These are phyloP conservation scores for Berkeleyomyces rouxiae DNA, from an alignment of 2,329 filamentous ascomycete genomes.

Conservation along the genomic window DNA sequence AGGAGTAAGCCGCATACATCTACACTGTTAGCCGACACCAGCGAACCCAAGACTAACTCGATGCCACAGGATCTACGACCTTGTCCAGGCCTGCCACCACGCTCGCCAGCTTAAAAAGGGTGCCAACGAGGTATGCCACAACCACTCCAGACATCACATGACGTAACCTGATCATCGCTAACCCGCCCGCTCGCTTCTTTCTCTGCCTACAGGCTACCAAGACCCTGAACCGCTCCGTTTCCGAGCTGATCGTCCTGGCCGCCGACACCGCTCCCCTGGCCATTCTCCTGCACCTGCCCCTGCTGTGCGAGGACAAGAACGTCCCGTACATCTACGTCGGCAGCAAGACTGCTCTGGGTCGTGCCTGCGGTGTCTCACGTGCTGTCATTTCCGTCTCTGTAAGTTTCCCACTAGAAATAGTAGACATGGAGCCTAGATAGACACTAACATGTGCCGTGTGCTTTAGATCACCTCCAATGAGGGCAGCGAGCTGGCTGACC, in stretches of 20 bases:
- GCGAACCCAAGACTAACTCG: neutral
- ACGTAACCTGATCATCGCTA: constrained; percentile 1
- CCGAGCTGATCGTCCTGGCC: constrained; percentile 76
- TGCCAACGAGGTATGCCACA: constrained; percentile 48
- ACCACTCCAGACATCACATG: neutral
- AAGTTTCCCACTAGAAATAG: neutral
- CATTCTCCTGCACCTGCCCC: constrained; percentile 76
- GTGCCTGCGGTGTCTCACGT: constrained; percentile 77
- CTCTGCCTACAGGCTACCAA: constrained; percentile 44
- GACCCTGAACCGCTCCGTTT: constrained; percentile 77
- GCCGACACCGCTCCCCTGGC: constrained; percentile 77
- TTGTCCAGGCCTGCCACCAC: constrained; percentile 56
- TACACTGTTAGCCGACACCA: neutral
- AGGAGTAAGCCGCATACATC: constrained; percentile 32
- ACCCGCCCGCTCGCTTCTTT: neutral
- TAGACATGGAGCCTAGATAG: neutral
- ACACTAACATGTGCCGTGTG: neutral
- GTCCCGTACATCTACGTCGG: constrained; percentile 51
- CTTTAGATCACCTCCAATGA: constrained; percentile 71
- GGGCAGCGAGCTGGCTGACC: constrained; percentile 67
- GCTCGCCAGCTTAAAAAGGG: constrained; percentile 75
- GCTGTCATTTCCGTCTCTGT: constrained; percentile 64
- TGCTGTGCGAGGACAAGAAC: constrained; percentile 71
- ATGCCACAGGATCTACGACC: constrained; percentile 44
- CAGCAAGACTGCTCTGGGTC: constrained; percentile 68